A percentile compares a stretch with the other conserved stretches of the same genome.
phyloP scores from a whole-genome alignment of 768 basidiomycete genomes.

The Boletus eberwhitei region DNA sequence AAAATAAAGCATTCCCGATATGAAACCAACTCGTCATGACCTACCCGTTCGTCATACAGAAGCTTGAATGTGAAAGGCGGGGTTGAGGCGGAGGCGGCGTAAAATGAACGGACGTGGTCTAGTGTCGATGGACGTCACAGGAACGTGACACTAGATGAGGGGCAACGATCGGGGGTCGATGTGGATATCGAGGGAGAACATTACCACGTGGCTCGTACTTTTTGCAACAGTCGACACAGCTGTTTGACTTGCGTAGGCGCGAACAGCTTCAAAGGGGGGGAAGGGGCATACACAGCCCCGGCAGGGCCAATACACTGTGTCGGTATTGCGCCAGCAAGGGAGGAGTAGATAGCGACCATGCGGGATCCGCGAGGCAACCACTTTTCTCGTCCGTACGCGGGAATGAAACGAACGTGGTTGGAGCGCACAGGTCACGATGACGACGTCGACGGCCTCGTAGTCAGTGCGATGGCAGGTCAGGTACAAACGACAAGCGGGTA shows the following conservation, averaged over 20 bases:
- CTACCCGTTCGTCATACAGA: constrained; percentile 16
- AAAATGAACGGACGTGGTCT: constrained; percentile 9
- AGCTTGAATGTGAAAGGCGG: constrained; percentile 19
- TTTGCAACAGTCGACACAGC: no score
- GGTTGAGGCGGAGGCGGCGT: constrained; percentile 30
- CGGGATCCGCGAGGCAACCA: constrained; percentile 28
- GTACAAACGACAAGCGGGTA: constrained; percentile 14
- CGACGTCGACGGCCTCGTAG: constrained; percentile 13
- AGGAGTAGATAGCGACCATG: constrained; percentile 22
- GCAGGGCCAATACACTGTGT: constrained; percentile 6
- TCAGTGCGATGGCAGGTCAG: constrained; percentile 20
- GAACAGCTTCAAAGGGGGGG: constrained; percentile 16
- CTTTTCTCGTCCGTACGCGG: constrained; percentile 20
- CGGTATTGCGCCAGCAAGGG: constrained; percentile 19
- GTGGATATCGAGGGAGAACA: constrained; percentile 15
- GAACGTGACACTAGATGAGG: constrained; percentile 18
- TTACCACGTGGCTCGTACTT: neutral
- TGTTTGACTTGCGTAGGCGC: no score
- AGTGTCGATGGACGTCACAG: constrained; percentile 23
- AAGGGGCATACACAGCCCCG: constrained; percentile 18
- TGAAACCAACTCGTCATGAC: constrained; percentile 10
- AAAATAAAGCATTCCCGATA: constrained; percentile 9
- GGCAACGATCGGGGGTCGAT: constrained; percentile 16
- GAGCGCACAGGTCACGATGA: constrained; percentile 22
- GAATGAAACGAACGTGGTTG: constrained; percentile 28